These are phyloP conservation scores for Chlorella variabilis DNA, from an alignment of 163 green algal genomes.

Conservation along the genomic window DNA sequence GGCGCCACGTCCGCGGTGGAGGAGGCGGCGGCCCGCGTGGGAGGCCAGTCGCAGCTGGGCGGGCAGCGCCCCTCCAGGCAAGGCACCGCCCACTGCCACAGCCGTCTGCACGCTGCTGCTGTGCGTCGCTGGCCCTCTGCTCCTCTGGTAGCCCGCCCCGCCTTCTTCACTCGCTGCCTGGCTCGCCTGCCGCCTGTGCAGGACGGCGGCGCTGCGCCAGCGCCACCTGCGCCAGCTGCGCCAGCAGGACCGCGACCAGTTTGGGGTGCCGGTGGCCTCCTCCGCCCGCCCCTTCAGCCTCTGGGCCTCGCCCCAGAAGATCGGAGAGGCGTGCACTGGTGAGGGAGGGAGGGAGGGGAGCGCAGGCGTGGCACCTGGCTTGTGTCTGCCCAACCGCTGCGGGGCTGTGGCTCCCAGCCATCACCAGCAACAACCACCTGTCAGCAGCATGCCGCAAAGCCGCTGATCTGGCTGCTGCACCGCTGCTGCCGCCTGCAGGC, in stretches of 20 bases:
- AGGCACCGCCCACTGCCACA: not conserved
- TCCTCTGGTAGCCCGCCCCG: too few species aligned
- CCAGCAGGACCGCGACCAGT: constrained; percentile 36
- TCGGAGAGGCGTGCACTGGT: constrained; percentile 47
- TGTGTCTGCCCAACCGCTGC: too few species aligned
- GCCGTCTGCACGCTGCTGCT: too few species aligned
- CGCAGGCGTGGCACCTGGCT: not conserved
- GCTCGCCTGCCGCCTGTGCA: constrained; percentile 22
- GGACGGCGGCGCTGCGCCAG: constrained; percentile 37
- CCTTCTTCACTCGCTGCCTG: too few species aligned
- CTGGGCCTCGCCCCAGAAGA: constrained; percentile 33
- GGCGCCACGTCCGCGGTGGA: not conserved
- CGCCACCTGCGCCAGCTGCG: constrained; percentile 42
- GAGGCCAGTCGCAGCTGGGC: too few species aligned
- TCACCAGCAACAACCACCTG: too few species aligned
- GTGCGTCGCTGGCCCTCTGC: too few species aligned
- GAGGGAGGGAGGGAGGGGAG: too few species aligned
- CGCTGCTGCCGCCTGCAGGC: constrained; percentile 10
- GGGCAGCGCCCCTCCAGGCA: constrained; percentile 22
- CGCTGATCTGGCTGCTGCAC: not conserved
- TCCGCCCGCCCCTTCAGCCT: constrained; percentile 44
- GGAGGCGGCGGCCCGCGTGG: not conserved
- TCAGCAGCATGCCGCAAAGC: too few species aligned
- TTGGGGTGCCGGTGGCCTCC: constrained; percentile 45
- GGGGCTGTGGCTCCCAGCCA: too few species aligned